Base-by-base conservation (phyloP, 2,329 filamentous ascomycete species). In the Penicillium fuscoglaucum region DNA sequence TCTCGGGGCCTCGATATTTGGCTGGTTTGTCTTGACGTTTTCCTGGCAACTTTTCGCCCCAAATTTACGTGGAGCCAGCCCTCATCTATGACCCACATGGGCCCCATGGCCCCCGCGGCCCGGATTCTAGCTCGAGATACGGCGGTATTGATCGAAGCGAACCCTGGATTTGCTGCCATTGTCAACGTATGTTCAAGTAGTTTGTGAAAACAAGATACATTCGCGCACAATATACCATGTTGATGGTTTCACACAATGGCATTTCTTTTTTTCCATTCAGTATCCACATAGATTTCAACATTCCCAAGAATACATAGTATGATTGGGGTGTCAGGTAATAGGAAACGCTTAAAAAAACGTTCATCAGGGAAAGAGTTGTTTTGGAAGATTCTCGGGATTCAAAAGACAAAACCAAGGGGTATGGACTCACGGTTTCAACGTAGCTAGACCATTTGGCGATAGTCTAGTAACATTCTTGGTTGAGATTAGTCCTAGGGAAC, bases 271-370 rank as follows among this genome's bases (percentile, higher is more conserved):
- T 52, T 43, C 49, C 43, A 2, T 41, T 57, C 55, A 57, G 55
- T 40, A 57, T 53, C 48, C 55, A 57, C 55, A 53, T 28, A 57
- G 15, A 9, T 57, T 17, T 57, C 55, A 57, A 57, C 49, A 53
- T 52, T 43, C 49, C 55, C 49, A 57, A 41, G 10, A 43, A 51
- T 39, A 39, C 31, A 13, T n/a, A 37, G 37, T 43, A 47, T n/a
- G 15, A 28, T 45, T 33, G 55, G 48, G 48, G 26, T 57, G 55
- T 57, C 55, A 57, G 49, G 35, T 57, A 57, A 53, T 57, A 57
- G 55, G 55, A 53, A 57, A 53, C 55, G 55, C 43, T 57, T 47
- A 35, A 26, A 45, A 56, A 46, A 47, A 57, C 49, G 49, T 46
- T 52, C 55, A 57, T 57, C 55, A 57, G 26, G 43, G 49, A 57